A percentile compares a stretch with the other conserved stretches of the same genome.
These are phyloP conservation scores for Teratosphaeria epicoccoides DNA, from an alignment of 2,329 filamentous ascomycete species.

Conservation along the genomic window DNA sequence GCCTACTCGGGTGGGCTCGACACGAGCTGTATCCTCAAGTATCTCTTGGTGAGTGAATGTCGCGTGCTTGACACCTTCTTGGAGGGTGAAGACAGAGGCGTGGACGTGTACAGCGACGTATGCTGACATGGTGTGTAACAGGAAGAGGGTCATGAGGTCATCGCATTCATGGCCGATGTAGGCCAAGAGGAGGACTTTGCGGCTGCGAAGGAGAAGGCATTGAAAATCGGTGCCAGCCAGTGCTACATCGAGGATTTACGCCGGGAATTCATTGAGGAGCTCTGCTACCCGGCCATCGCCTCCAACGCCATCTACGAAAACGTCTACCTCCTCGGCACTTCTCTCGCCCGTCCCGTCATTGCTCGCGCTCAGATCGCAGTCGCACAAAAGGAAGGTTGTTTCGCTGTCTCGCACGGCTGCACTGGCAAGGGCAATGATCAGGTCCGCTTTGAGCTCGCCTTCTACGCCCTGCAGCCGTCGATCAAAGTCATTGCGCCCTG, in stretches of 20 bases:
- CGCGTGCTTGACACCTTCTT: not conserved
- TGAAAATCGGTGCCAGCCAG: slow-evolving; percentile 57
- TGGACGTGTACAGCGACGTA: slow-evolving; percentile 13
- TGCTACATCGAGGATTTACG: slow-evolving; percentile 55
- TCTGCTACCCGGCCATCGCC: slow-evolving; percentile 70
- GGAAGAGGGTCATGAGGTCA: slow-evolving; percentile 50
- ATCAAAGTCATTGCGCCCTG: slow-evolving; percentile 69
- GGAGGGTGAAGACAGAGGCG: not conserved
- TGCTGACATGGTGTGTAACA: slow-evolving; percentile 13
- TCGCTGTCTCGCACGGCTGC: slow-evolving; percentile 40
- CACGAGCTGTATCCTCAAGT: slow-evolving; percentile 46
- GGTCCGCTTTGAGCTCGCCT: slow-evolving; percentile 54
- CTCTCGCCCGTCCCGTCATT: slow-evolving; percentile 59
- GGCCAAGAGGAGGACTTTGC: slow-evolving; percentile 55
- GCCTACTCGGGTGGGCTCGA: slow-evolving; percentile 48
- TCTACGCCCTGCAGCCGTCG: slow-evolving; percentile 51
- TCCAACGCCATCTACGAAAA: slow-evolving; percentile 54
- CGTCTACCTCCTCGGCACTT: slow-evolving; percentile 46
- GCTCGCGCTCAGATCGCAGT: slow-evolving; percentile 56
- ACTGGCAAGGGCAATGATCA: slow-evolving; percentile 57
- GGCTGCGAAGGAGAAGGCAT: slow-evolving; percentile 61
- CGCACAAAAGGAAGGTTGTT: slow-evolving; percentile 51
- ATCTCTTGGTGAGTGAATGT: slow-evolving; percentile 24
- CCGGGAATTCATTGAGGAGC: slow-evolving; percentile 61
- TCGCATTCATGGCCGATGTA: slow-evolving; percentile 61